Evolutionary conservation across 139 green algal genomes (phyloP).

Genomic region (Zygnema cylindricum): DNA sequence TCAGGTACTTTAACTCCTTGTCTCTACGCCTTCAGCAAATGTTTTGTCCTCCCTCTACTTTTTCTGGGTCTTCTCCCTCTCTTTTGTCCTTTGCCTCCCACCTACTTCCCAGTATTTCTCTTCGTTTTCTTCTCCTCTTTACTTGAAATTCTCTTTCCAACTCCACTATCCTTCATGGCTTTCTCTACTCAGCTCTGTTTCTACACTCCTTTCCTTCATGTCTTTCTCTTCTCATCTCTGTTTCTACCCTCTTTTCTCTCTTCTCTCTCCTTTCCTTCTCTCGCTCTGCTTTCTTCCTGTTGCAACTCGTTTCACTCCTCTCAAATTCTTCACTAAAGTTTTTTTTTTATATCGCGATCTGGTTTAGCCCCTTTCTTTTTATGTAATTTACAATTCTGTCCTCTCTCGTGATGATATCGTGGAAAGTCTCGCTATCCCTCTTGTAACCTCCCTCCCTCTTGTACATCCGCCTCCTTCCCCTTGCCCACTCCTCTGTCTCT

Average conservation of each 20-base stretch:
- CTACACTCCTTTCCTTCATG: background rate
- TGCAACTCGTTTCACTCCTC: background rate
- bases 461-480: background rate
- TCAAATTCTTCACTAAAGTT: too few species aligned
- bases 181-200: background rate
- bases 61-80: background rate
- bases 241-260: background rate
- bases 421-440: background rate
- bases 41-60: background rate
- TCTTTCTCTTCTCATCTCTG: background rate
- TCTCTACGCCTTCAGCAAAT: slow-evolving; percentile 3
- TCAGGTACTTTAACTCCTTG: too few species aligned
- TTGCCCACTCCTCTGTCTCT: background rate
- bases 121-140: background rate
- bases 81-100: background rate
- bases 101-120: background rate
- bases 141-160: background rate
- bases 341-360: too few species aligned
- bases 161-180: too few species aligned
- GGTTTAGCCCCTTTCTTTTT: too few species aligned
- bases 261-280: background rate
- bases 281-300: background rate
- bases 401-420: too few species aligned
- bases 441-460: background rate
- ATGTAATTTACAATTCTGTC: too few species aligned